Conservation (phyloP, 192 early-diverging fungal genomes). For the Gamsiella multidivaricata region DNA sequence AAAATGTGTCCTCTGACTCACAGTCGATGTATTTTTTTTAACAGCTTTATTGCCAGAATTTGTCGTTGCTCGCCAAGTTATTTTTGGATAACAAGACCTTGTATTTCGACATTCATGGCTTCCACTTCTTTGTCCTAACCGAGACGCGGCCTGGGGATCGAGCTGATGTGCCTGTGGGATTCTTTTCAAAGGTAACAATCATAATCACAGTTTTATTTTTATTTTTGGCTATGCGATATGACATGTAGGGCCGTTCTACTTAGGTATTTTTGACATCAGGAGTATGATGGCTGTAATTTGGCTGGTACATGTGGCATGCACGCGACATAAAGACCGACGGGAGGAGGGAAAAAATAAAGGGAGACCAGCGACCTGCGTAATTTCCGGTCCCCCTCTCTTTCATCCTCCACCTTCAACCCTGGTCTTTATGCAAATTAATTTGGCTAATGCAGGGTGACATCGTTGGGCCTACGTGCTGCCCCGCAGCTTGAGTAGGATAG, state of each 20-base stretch:
- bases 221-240: not conserved
- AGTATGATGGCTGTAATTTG: too few relatives aligned
- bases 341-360: too few relatives aligned
- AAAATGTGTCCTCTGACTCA: not conserved
- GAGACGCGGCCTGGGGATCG: slow-evolving; percentile 58
- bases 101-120: slow-evolving; percentile 93
- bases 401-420: too few relatives aligned
- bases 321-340: too few relatives aligned
- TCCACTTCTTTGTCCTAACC: slow-evolving; percentile 93
- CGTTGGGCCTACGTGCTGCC: too few relatives aligned
- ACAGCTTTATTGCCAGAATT: slow-evolving; percentile 93
- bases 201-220: not conserved
- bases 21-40: not conserved
- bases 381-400: too few relatives aligned
- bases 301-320: too few relatives aligned
- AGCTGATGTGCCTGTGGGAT: slow-evolving; percentile 82
- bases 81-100: slow-evolving; percentile 98
- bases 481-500: not conserved
- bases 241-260: too few relatives aligned
- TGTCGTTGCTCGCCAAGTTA: slow-evolving; percentile 92
- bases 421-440: too few relatives aligned
- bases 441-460: too few relatives aligned
- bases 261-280: too few relatives aligned
- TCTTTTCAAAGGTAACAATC: slow-evolving; percentile 93
- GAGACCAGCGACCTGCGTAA: too few relatives aligned